Conservation (phyloP, 2,329 filamentous ascomycete species). For the Aspergillus chevalieri region DNA sequence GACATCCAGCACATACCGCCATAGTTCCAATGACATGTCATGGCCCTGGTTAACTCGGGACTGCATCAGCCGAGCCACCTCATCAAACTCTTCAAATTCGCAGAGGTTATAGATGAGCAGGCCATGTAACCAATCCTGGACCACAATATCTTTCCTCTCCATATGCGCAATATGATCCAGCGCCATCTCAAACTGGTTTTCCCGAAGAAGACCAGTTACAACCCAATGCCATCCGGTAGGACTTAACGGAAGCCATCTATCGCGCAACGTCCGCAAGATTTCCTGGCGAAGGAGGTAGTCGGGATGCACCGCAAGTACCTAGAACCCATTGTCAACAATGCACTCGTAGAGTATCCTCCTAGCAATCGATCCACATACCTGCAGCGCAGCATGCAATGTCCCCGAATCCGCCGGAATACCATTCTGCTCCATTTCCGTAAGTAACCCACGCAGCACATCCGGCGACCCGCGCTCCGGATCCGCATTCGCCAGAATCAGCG, state of each 20-base stretch:
- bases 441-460: slow-evolving; percentile 54
- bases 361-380: slow-evolving; percentile 39
- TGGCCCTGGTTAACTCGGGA: slow-evolving; percentile 46
- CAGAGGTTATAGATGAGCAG: slow-evolving; percentile 69
- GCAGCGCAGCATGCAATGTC: slow-evolving; percentile 66
- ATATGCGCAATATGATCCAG: slow-evolving; percentile 64
- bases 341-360: not conserved
- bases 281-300: slow-evolving; percentile 71
- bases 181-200: slow-evolving; percentile 76
- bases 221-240: slow-evolving; percentile 61
- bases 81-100: slow-evolving; percentile 67
- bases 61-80: slow-evolving; percentile 64
- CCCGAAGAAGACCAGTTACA: slow-evolving; percentile 68
- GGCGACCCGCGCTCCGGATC: slow-evolving; percentile 60
- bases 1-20: slow-evolving; percentile 68
- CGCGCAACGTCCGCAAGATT: slow-evolving; percentile 59
- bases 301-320: slow-evolving; percentile 74
- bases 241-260: slow-evolving; percentile 62
- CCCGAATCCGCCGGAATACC: slow-evolving; percentile 58
- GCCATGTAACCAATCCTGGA: slow-evolving; percentile 71
- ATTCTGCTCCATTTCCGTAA: slow-evolving; percentile 64
- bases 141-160: slow-evolving; percentile 47
- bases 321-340: not conserved
- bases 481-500: slow-evolving; percentile 66
- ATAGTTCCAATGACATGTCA: slow-evolving; percentile 52